These are phyloP conservation scores for Mycosarcoma maydis DNA, from an alignment of 1,284 basidiomycete genomes.

Conservation along the genomic window DNA sequence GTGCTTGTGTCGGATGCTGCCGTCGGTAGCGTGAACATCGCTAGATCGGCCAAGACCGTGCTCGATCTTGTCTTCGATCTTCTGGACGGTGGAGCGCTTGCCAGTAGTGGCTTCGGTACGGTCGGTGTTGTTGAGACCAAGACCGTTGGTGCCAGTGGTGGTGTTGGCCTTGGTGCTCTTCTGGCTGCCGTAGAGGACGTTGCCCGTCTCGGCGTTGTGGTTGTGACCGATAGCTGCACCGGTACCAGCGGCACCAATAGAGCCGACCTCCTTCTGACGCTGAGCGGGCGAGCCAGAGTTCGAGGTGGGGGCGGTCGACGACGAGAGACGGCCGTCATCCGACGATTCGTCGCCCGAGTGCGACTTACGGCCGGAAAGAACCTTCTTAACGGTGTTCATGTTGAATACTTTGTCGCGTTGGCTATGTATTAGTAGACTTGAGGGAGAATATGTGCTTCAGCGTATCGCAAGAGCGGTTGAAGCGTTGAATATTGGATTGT, in stretches of 20 bases:
- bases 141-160: constrained; percentile 7
- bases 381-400: constrained; percentile 52
- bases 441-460: constrained; percentile 1
- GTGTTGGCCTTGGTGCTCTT: constrained; percentile 3
- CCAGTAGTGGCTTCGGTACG: constrained; percentile 5
- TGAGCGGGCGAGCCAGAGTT: constrained; percentile 30
- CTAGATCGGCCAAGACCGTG: constrained; percentile 42
- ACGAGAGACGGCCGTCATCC: constrained; percentile 27
- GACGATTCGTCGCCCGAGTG: constrained; percentile 38
- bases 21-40: constrained; percentile 48
- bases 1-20: constrained; percentile 38
- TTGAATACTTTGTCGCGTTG: background rate
- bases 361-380: constrained; percentile 35
- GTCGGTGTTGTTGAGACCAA: constrained; percentile 5
- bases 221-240: background rate
- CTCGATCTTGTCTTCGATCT: constrained; percentile 40
- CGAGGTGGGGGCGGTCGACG: constrained; percentile 38
- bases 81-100: constrained; percentile 19
- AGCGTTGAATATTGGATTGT: background rate
- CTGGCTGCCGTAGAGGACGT: no score
- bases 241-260: constrained; percentile 9
- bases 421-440: background rate
- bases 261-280: constrained; percentile 23
- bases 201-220: background rate
- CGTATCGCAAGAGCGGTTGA: constrained; percentile 29